A percentile compares a stretch with the other conserved stretches of the same genome.
phyloP scores from a whole-genome alignment of 2,329 filamentous ascomycete genomes.

The Penicillium psychrosexuale region DNA sequence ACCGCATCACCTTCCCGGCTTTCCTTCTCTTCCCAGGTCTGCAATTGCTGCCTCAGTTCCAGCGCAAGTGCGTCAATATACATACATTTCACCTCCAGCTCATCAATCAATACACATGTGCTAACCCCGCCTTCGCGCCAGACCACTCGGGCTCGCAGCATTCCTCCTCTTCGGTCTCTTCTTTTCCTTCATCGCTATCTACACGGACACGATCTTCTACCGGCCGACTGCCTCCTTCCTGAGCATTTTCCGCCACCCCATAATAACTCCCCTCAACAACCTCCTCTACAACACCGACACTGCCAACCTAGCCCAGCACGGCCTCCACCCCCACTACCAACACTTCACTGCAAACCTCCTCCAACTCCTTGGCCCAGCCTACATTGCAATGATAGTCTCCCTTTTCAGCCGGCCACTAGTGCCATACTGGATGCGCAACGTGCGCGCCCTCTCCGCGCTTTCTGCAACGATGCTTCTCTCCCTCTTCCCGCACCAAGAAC shows the following conservation, averaged over 20 bases:
- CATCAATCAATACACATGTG: conserved; percentile 8
- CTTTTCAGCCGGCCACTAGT: conserved; percentile 47
- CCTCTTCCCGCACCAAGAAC: conserved; percentile 52
- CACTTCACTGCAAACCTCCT: conserved; percentile 70
- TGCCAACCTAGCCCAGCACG: conserved; percentile 70
- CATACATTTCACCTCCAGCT: not conserved
- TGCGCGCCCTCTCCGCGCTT: conserved; percentile 43
- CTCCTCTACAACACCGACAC: conserved; percentile 69
- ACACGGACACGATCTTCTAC: conserved; percentile 84
- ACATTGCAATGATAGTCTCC: conserved; percentile 48
- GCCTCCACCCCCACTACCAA: conserved; percentile 75
- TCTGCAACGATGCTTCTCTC: conserved; percentile 46
- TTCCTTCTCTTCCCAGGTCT: conserved; percentile 83
- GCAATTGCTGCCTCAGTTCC: conserved; percentile 79
- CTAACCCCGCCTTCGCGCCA: conserved; percentile 26
- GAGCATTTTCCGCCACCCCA: conserved; percentile 54
- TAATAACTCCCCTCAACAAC: conserved; percentile 76
- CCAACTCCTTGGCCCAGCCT: conserved; percentile 68
- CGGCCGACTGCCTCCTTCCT: conserved; percentile 35
- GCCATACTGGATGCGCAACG: conserved; percentile 37
- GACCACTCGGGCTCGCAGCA: conserved; percentile 58
- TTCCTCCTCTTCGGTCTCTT: conserved; percentile 63
- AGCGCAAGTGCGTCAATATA: conserved; percentile 62
- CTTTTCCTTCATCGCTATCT: conserved; percentile 70
- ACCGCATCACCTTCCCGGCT: conserved; percentile 94